Conservation (phyloP, 2,329 filamentous ascomycete genomes). For the Colletotrichum eremochloae region DNA sequence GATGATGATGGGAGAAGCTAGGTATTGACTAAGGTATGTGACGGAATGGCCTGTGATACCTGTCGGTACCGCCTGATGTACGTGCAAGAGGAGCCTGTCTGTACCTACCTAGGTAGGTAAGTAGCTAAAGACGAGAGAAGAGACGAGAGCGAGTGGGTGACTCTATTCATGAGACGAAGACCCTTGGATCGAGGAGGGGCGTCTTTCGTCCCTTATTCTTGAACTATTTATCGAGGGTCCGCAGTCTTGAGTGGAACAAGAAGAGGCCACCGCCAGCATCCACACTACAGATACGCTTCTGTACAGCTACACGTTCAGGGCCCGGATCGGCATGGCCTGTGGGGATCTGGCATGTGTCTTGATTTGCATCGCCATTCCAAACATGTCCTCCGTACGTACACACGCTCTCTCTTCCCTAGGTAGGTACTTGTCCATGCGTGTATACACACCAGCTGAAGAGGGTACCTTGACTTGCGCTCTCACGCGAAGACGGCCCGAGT, state of each 20-base stretch:
- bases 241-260: not conserved
- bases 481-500: no score
- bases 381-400: not conserved
- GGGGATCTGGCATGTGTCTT: conserved; percentile 4
- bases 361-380: not conserved
- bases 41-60: not conserved
- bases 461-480: not conserved
- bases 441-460: conserved; percentile 6
- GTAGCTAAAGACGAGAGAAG: not conserved
- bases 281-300: not conserved
- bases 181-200: conserved; percentile 29
- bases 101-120: not conserved
- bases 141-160: not conserved
- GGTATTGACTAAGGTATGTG: not conserved
- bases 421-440: not conserved
- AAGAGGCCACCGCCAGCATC: conserved; percentile 28
- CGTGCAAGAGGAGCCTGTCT: no score
- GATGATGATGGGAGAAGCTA: no score
- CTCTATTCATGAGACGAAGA: conserved; percentile 14
- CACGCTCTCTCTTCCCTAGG: no score
- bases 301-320: not conserved
- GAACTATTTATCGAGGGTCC: conserved; percentile 25
- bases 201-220: conserved; percentile 35
- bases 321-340: conserved; percentile 20
- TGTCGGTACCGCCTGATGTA: not conserved